Conservation (phyloP, 495 filamentous ascomycete species). For the Penicillium paxilli region DNA sequence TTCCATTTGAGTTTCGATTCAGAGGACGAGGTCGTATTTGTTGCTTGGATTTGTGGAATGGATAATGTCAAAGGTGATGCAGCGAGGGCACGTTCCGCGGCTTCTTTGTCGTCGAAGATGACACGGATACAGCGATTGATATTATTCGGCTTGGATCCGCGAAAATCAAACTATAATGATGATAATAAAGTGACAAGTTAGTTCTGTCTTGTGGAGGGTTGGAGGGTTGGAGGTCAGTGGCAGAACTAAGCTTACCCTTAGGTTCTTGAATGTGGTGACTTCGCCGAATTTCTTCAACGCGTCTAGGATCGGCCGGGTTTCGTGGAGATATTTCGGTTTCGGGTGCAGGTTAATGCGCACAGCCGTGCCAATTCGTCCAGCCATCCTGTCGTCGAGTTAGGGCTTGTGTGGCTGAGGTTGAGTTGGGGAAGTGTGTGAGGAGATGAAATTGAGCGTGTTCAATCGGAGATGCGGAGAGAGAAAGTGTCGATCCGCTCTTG, state of each 20-base stretch:
- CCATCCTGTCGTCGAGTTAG: not conserved
- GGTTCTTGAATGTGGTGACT: slow-evolving; percentile 71
- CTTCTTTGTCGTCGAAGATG: slow-evolving; percentile 36
- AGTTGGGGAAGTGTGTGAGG: not conserved
- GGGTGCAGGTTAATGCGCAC: slow-evolving; percentile 68
- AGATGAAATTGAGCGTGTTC: not conserved
- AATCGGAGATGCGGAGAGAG: not conserved
- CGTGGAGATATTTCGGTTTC: slow-evolving; percentile 59
- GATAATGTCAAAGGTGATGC: slow-evolving; percentile 33
- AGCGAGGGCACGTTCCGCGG: slow-evolving; percentile 34
- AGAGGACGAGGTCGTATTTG: not conserved
- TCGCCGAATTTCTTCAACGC: slow-evolving; percentile 75
- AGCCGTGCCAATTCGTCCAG: not conserved
- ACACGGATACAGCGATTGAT: slow-evolving; percentile 23
- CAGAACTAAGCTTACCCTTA: slow-evolving; percentile 51
- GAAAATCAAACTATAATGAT: slow-evolving; percentile 14
- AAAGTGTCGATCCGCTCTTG: not conserved
- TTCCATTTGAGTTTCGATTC: not conserved
- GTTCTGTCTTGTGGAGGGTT: not conserved
- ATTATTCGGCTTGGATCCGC: slow-evolving; percentile 10
- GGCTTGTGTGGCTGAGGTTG: not conserved
- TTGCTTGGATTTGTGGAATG: not conserved
- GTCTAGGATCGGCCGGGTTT: slow-evolving; percentile 70
- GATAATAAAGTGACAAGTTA: no score
- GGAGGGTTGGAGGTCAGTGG: not conserved